Conservation (phyloP, 2,329 filamentous ascomycete genomes). For the Colletotrichum higginsianum region DNA sequence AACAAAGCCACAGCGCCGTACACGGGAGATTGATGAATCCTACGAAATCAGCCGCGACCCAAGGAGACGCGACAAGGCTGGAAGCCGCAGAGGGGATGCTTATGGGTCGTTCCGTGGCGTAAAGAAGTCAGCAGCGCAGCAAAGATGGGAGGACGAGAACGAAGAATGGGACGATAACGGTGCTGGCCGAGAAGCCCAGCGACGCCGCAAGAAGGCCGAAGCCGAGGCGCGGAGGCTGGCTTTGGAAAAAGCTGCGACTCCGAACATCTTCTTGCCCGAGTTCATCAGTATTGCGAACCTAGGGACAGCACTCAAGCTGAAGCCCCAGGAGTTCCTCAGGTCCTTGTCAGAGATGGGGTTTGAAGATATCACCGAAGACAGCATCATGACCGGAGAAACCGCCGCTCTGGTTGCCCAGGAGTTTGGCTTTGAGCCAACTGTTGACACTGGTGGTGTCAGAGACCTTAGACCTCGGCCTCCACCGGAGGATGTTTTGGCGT, state of each 20-base stretch:
- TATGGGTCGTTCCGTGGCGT: slow-evolving; percentile 9
- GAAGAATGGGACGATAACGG: slow-evolving; percentile 59
- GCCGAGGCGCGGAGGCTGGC: slow-evolving; percentile 59
- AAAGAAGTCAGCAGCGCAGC: slow-evolving; percentile 29
- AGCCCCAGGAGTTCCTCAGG: slow-evolving; percentile 77
- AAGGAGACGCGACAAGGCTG: slow-evolving; percentile 32
- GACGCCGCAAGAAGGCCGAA: slow-evolving; percentile 59
- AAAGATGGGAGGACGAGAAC: slow-evolving; percentile 45
- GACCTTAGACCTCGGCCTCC: slow-evolving; percentile 82
- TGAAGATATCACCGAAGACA: slow-evolving; percentile 85
- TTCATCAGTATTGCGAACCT: slow-evolving; percentile 92
- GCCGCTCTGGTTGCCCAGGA: slow-evolving; percentile 92
- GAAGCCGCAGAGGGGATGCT: slow-evolving; percentile 24
- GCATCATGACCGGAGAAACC: slow-evolving; percentile 91
- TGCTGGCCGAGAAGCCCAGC: slow-evolving; percentile 54
- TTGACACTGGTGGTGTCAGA: slow-evolving; percentile 75
- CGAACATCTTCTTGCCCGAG: slow-evolving; percentile 82
- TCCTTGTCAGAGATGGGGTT: slow-evolving; percentile 91
- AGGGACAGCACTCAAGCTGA: slow-evolving; percentile 80
- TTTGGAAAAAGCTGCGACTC: slow-evolving; percentile 62
- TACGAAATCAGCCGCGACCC: slow-evolving; percentile 41
- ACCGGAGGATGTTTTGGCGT: slow-evolving; percentile 75
- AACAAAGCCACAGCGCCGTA: slow-evolving; percentile 1
- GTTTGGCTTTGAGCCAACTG: slow-evolving; percentile 89
- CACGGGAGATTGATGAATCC: slow-evolving; percentile 36